These are phyloP conservation scores for Thermomyces lanuginosus DNA, from an alignment of 2,329 filamentous ascomycete genomes.

Conservation along the genomic window DNA sequence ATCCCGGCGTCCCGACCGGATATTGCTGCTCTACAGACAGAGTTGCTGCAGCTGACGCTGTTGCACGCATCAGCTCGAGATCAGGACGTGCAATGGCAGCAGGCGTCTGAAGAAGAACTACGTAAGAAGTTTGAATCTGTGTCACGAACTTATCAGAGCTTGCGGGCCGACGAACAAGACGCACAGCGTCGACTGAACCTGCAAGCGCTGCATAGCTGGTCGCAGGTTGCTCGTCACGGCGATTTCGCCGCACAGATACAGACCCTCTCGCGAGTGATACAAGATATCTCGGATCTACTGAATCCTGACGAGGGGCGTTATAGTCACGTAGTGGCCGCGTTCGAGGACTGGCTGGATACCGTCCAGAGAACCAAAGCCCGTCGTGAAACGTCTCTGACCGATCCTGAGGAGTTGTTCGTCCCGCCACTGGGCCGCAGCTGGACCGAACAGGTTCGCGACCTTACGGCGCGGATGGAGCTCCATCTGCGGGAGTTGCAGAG, in stretches of 20 bases:
- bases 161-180: slow-evolving; percentile 18
- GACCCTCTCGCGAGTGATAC: slow-evolving; percentile 22
- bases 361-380: slow-evolving; percentile 7
- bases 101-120: slow-evolving; percentile 14
- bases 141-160: slow-evolving; percentile 17
- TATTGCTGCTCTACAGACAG: slow-evolving; percentile 23
- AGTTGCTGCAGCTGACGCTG: slow-evolving; percentile 28
- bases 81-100: slow-evolving; percentile 17
- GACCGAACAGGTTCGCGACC: slow-evolving; percentile 17
- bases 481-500: slow-evolving; percentile 20
- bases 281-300: slow-evolving; percentile 21
- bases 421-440: slow-evolving; percentile 19
- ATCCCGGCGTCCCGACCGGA: slow-evolving; percentile 19
- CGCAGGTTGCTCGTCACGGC: slow-evolving; percentile 13
- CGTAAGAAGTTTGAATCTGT: slow-evolving; percentile 20
- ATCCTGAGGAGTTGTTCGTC: slow-evolving; percentile 14
- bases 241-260: slow-evolving; percentile 23
- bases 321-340: slow-evolving; percentile 13
- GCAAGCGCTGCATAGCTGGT: slow-evolving; percentile 20
- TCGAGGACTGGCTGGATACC: slow-evolving; percentile 22
- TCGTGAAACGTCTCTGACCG: background rate
- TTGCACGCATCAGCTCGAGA: slow-evolving; percentile 19
- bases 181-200: slow-evolving; percentile 19
- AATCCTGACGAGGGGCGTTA: slow-evolving; percentile 15
- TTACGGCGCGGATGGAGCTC: slow-evolving; percentile 20